A percentile compares a stretch with the other conserved stretches of the same genome.
These are phyloP conservation scores for Ceratobasidium papillatum DNA, from an alignment of 1,284 basidiomycete genomes.

Conservation along the genomic window DNA sequence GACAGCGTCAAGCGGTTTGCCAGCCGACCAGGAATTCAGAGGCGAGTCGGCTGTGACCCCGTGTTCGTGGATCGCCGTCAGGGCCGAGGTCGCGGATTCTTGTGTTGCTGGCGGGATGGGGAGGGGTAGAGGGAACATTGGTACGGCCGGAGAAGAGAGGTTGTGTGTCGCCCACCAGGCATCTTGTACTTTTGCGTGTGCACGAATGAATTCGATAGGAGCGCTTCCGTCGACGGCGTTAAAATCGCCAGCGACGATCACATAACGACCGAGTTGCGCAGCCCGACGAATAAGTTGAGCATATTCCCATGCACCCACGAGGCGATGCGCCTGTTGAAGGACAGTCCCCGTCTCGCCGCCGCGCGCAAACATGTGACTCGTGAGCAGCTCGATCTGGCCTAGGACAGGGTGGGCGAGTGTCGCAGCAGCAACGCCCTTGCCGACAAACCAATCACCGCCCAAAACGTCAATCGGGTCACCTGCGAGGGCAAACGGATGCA, in stretches of 20 bases:
- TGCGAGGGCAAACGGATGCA: constrained; percentile 89
- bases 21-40: constrained; percentile 86
- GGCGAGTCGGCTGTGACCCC: constrained; percentile 97
- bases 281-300: constrained; percentile 82
- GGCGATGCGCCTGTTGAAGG: constrained; percentile 82
- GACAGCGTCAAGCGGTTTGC: constrained; percentile 68
- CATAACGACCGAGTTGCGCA: constrained; percentile 85
- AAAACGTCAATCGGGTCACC: constrained; percentile 92
- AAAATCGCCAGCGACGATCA: constrained; percentile 68
- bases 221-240: constrained; percentile 39
- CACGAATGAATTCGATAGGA: constrained; percentile 32
- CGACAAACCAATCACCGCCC: constrained; percentile 97
- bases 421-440: constrained; percentile 89
- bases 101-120: constrained; percentile 12
- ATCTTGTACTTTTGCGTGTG: constrained; percentile 65
- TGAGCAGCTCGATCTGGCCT: constrained; percentile 89
- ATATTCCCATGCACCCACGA: constrained; percentile 97
- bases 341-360: constrained; percentile 87
- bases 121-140: constrained; percentile 26
- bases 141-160: constrained; percentile 44
- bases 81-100: constrained; percentile 55
- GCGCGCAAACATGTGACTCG: constrained; percentile 91
- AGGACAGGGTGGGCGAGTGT: constrained; percentile 80
- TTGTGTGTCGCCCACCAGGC: constrained; percentile 77
- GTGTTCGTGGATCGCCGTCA: constrained; percentile 64